Evolutionary conservation across 192 early-diverging fungal genomes (phyloP).

Genomic region (Lunasporangiospora selenospora): DNA sequence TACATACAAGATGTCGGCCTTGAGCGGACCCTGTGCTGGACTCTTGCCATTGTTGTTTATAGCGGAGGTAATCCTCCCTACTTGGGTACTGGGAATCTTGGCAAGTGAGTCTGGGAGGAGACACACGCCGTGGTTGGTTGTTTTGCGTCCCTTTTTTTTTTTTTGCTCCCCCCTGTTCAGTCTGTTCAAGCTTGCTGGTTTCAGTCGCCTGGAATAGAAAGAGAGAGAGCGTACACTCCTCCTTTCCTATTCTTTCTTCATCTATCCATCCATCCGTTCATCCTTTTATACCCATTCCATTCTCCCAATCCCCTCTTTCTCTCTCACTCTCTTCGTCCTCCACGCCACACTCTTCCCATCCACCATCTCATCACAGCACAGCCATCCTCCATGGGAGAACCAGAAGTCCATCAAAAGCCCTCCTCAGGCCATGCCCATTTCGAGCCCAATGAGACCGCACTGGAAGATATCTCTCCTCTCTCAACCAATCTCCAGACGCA

Average conservation of each 20-base stretch:
- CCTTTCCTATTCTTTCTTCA: not conserved
- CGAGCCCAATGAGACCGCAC: not conserved
- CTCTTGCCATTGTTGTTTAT: no score
- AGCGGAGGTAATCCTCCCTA: no score
- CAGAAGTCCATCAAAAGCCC: no score
- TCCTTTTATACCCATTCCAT: not conserved
- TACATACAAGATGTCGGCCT: no score
- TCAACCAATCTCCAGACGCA: conserved; percentile 4
- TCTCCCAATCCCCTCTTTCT: not conserved
- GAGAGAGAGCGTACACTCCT: no score
- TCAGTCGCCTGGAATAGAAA: no score
- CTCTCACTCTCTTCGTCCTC: not conserved
- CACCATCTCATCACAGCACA: not conserved
- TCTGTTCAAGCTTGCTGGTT: no score
- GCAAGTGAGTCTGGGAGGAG: no score
- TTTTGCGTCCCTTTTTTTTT: not conserved
- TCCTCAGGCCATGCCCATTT: not conserved
- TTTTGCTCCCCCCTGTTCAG: no score
- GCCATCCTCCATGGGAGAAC: not conserved
- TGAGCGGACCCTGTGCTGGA: no score
- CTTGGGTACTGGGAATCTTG: no score
- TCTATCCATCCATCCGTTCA: not conserved
- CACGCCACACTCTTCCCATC: no score
- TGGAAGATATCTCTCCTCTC: not conserved
- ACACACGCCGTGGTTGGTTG: not conserved